Evolutionary conservation across 495 filamentous ascomycete genomes (phyloP), one percentile per base, ranked within the genome.

Genomic region (Aspergillus incahuasiensis): DNA sequence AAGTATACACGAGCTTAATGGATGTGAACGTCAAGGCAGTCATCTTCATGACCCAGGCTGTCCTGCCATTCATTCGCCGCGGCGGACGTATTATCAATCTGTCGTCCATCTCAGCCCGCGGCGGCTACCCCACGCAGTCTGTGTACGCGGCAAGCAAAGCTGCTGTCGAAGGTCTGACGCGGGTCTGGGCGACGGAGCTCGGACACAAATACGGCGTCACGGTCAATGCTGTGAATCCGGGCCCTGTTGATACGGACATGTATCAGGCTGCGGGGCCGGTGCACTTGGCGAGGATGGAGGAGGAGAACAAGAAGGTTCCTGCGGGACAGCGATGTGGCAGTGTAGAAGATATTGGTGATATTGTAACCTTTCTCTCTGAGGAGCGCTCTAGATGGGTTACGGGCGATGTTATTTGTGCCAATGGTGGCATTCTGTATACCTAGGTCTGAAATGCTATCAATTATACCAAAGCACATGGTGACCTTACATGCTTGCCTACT

Each of bases 321-420:
- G 65, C 64, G 51, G 71, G 67, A 20, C 64, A 68, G 41, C 51
- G 68, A 6, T 57, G 58, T 2, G 74, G 69, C 0, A 68, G 40
- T 1, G 59, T 66, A 0, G 61, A 68, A 35, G 75, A 82, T 63
- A 65, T 82, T 52, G 77, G 70, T 15, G 77, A 79, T 60, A 69
- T 70, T 9, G 75, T 76, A 19, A 48, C 74, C 18, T 60, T 80
- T n/a, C 41, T 82, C 9, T 70, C 67, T 11, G 70, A 66, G 11
- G 79, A 81, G 63, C 73, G 76, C 60, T 74, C 70, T 41, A 62
- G 74, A 7, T 80, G 77, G 79, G 67, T 82, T 38, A 80, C 76
- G 0, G 79, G 75, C 15, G 70, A 79, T 67, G 67, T 64, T 45
- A 68, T 82, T 35, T 70, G 72, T 42, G 73, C 70, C 6, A 76